Conservation (phyloP, 2,329 filamentous ascomycete genomes). For the Dactylellina parvicollis region DNA sequence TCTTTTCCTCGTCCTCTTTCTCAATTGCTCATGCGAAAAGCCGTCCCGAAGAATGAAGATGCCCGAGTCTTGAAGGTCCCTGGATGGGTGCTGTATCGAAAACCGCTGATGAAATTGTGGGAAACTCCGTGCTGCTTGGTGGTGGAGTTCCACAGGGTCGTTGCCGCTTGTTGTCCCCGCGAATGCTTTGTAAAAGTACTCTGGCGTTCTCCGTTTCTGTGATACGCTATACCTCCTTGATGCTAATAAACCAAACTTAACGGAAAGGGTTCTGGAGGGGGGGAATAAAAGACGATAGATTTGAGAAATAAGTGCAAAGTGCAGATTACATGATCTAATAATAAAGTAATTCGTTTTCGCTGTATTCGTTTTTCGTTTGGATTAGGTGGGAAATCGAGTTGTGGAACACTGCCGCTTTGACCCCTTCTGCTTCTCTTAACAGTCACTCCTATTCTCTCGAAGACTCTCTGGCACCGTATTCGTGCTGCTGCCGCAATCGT, state of each 20-base stretch:
- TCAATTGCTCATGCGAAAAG: slow-evolving; percentile 7
- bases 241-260: slow-evolving; percentile 18
- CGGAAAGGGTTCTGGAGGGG: slow-evolving; percentile 5
- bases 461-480: slow-evolving; percentile 7
- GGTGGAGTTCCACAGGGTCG: slow-evolving; percentile 22
- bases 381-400: slow-evolving; percentile 50
- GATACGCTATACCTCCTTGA: slow-evolving; percentile 25
- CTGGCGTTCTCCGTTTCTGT: slow-evolving; percentile 16
- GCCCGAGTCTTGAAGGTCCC: slow-evolving; percentile 8
- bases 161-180: slow-evolving; percentile 16
- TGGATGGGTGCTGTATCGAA: slow-evolving; percentile 19
- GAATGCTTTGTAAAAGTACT: slow-evolving; percentile 12
- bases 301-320: slow-evolving; percentile 33
- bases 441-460: slow-evolving; percentile 40
- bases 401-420: slow-evolving; percentile 54
- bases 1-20: not conserved
- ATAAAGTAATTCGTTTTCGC: slow-evolving; percentile 35
- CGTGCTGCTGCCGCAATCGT: slow-evolving; percentile 23
- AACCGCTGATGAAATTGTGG: slow-evolving; percentile 4
- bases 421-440: slow-evolving; percentile 40
- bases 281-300: slow-evolving; percentile 37
- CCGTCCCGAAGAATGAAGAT: slow-evolving; percentile 39
- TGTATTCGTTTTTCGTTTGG: slow-evolving; percentile 16
- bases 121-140: not conserved
- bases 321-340: slow-evolving; percentile 54